Percentiles rank a stretch among this genome's conserved stretches.
Evolutionary conservation across 306 rosid genomes (phyloP).

Genomic region (Potentilla sterilis): DNA sequence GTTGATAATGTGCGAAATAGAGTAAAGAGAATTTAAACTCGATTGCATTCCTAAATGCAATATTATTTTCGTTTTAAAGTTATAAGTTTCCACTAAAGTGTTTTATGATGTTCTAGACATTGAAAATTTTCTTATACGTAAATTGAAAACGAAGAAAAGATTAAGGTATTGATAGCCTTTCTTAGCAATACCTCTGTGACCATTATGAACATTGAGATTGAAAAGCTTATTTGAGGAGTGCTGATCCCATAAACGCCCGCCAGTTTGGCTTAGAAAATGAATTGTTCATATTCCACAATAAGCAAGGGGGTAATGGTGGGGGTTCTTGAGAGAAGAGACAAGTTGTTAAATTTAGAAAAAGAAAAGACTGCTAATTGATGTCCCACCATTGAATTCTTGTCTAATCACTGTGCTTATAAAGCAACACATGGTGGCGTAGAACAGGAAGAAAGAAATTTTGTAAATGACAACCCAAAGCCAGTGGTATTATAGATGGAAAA

Average conservation of each 20-base stretch:
- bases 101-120: too few species aligned
- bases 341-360: conserved; percentile 24
- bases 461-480: conserved; percentile 17
- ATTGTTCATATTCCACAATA: conserved; percentile 19
- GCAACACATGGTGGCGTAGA: conserved; percentile 14
- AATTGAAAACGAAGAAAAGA: too few species aligned
- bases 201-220: not conserved
- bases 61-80: too few species aligned
- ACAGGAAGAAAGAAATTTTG: conserved; percentile 6
- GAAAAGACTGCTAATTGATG: conserved; percentile 43
- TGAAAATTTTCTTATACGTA: too few species aligned
- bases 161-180: not conserved
- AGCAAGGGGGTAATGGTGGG: conserved; percentile 25
- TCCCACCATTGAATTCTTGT: conserved; percentile 81
- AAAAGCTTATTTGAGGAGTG: not conserved
- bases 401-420: conserved; percentile 38
- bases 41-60: not conserved
- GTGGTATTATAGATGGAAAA: not conserved
- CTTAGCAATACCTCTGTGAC: not conserved
- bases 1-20: not conserved
- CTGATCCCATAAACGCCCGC: not conserved
- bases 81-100: too few species aligned
- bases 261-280: not conserved
- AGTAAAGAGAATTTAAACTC: too few species aligned
- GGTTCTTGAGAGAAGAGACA: conserved; percentile 39